A percentile compares a stretch with the other conserved stretches of the same genome.
phyloP scores from a whole-genome alignment of 192 early-diverging fungal species.

The Umbelopsis sp. region DNA sequence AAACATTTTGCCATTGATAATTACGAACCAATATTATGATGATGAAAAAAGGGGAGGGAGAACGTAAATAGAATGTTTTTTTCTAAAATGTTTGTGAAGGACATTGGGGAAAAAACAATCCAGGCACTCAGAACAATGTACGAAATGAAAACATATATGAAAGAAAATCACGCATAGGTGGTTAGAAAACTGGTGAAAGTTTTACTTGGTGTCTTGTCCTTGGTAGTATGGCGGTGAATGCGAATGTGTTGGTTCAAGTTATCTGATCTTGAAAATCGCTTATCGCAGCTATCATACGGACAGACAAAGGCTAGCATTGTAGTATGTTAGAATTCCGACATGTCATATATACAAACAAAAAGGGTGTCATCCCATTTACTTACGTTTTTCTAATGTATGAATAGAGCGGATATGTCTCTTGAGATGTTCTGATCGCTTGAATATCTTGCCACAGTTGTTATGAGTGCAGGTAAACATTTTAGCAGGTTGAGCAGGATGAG shows the following conservation, averaged over 20 bases:
- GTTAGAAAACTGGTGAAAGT: conserved; percentile 38
- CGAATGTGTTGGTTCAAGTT: conserved; percentile 62
- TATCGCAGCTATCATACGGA: conserved; percentile 54
- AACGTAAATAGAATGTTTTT: no score
- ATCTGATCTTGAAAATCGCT: conserved; percentile 60
- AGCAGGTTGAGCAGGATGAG: conserved; percentile 33
- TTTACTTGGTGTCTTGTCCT: conserved; percentile 42
- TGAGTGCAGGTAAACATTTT: conserved; percentile 54
- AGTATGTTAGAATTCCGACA: no score
- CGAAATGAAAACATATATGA: no score
- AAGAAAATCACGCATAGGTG: not conserved
- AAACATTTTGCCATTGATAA: no score
- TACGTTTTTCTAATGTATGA: conserved; percentile 62
- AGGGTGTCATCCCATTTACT: no score
- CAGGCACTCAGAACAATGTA: not conserved
- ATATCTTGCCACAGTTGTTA: conserved; percentile 56
- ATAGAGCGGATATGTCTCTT: conserved; percentile 60
- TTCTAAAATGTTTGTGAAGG: not conserved
- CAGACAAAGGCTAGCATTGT: conserved; percentile 49
- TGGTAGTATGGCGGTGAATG: conserved; percentile 56
- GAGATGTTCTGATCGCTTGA: conserved; percentile 61
- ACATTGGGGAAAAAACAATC: not conserved
- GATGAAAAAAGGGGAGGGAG: no score
- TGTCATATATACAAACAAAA: no score
- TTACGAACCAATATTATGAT: no score